Base-by-base conservation (phyloP, 345 rosid species). In the Rhodomyrtus tomentosa region DNA sequence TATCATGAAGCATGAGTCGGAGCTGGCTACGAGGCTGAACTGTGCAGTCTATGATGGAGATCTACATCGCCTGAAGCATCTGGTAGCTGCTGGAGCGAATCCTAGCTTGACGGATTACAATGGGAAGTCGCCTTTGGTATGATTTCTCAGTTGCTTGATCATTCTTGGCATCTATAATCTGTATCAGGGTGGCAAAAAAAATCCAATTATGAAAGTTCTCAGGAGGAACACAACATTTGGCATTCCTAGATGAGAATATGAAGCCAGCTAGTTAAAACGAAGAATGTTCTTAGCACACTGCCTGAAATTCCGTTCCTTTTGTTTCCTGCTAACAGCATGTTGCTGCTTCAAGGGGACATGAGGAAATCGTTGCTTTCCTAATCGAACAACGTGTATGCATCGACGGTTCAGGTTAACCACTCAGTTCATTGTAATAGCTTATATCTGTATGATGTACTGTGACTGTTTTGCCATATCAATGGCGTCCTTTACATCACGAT, bases 81-180 rank as follows among this genome's bases (percentile, higher is more conserved):
- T 96, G 86, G 86, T 96, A 48, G 88, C 90, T 85, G 93, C 92
- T 22, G 98, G 99, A 51, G 95, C 91, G 18, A 89, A 95, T 89
- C 96, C 98, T 3, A 87, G 89, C 18, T 90, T 88, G 84, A 87
- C 93, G 16, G 99, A 96, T 89, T 95, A 96, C 84, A 91, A 90
- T 58, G 95, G 98, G 84, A 91, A 98, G 91, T 92, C 98, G 5
- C 96, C 99, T 48, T 85, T 96, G 97, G 99, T 96, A 93, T 82
- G 82, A 18, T 80, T 83, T 85, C 29, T 48, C 15, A 0, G 72
- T 56, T 25, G 25, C 22, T 18, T 55, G 49, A 51, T 54, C 42
- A 45, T 20, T 29, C 29, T 24, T 7, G 50, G 50, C 42, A 29
- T 59, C 53, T 32, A 68, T 68, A 68, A 68, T 36, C 79, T 68